Conservation (phyloP, 768 basidiomycete genomes). For the Boletus rubropictus region DNA sequence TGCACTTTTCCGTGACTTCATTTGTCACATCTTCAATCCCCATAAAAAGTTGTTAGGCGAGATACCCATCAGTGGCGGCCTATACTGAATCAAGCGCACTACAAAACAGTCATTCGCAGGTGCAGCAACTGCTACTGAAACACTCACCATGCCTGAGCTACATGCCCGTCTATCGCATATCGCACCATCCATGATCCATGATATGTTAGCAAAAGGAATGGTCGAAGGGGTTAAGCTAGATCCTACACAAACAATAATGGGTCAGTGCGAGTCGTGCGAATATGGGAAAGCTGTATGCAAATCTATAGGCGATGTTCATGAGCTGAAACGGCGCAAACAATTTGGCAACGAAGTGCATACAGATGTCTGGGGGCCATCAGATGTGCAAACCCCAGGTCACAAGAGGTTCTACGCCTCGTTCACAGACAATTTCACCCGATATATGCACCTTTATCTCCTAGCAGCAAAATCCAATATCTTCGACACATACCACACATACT, state of each 20-base stretch:
- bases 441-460: neutral
- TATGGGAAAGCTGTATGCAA: neutral
- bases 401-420: no score
- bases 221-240: neutral
- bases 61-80: neutral
- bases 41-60: neutral
- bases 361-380: neutral
- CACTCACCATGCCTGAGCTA: neutral
- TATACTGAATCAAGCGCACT: neutral
- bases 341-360: neutral
- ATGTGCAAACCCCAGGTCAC: neutral
- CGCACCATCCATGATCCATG: neutral
- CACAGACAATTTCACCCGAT: neutral
- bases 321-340: fast-evolving
- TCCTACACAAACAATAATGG: neutral
- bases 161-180: neutral
- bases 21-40: neutral
- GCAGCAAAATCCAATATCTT: neutral
- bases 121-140: neutral
- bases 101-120: neutral
- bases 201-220: neutral
- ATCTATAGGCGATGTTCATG: neutral
- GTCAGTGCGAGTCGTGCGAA: neutral
- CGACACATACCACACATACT: neutral
- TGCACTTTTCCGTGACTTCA: neutral